Evolutionary conservation across 2,329 filamentous ascomycete genomes (phyloP), one percentile per base, ranked within the genome.

Genomic region (Pseudogymnoascus sp.): DNA sequence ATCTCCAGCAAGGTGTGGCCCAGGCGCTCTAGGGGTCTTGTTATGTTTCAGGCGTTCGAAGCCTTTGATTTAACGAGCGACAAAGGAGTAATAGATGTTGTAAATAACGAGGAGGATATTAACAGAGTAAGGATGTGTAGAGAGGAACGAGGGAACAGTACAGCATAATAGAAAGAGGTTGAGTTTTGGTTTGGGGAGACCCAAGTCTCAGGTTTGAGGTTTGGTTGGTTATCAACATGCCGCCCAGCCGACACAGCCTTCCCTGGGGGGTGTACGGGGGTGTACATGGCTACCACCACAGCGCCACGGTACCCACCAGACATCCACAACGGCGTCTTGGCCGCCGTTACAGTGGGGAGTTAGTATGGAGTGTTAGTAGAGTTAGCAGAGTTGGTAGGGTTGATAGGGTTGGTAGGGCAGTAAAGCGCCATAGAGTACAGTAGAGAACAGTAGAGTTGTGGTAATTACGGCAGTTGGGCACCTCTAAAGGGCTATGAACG

Each of bases 191-290:
- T 54, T 54, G 47, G 47, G 47, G 25, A 54, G 47, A 20, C 47
- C 47, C n/a, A 34, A 54, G 47, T 54, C 47, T 54, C 47, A 54
- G 47, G 47, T 54, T 32, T 54, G 47, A 54, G 28, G 47, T 54
- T 54, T 54, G 47, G 47, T 54, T 54, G 47, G 47, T 54, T 54
- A 32, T 32, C 47, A 54, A 32, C 28, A 32, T 12, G 14, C n/a
- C 47, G 47, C 47, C 47, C 28, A 54, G 47, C 47, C 47, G 16
- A 20, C 47, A 54, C 47, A 54, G 47, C 47, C 47, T 54, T 47
- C 28, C 28, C 34, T 37, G 12, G 34, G 47, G 47, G 14, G 41
- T 16, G 41, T 50, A 50, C 22, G 18, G 47, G 47, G 47, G 47
- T 7, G 47, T 54, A 54, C 47, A 54, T 54, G 47, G 47, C 47